A percentile compares a stretch with the other conserved stretches of the same genome.
phyloP scores from a whole-genome alignment of 2,329 filamentous ascomycete genomes.

The Botrytis tulipae region DNA sequence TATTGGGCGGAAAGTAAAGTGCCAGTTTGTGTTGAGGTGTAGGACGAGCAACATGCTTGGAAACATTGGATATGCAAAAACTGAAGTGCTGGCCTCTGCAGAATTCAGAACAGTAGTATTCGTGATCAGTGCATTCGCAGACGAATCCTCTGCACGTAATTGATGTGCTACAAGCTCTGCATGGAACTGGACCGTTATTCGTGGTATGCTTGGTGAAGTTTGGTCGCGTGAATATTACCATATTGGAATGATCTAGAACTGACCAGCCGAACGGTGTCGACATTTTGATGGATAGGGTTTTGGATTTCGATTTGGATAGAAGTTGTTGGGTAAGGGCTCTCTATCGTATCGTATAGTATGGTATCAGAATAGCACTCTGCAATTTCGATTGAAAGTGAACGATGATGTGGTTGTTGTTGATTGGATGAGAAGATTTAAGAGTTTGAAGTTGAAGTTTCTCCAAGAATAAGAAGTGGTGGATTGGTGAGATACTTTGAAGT shows the following conservation, averaged over 20 bases:
- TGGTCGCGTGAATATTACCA: not conserved
- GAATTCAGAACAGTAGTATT: not conserved
- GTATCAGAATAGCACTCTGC: not conserved
- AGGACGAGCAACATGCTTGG: not conserved
- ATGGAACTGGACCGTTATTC: not conserved
- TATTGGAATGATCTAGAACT: not conserved
- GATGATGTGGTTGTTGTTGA: not conserved
- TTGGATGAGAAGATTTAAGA: too few relatives aligned
- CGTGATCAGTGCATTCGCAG: not conserved
- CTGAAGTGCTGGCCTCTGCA: not conserved
- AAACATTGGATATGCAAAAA: not conserved
- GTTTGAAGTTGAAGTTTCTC: not conserved
- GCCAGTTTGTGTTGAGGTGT: not conserved
- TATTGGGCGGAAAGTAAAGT: not conserved
- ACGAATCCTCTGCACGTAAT: not conserved
- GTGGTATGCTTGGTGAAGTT: not conserved
- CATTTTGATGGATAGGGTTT: not conserved
- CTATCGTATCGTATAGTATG: not conserved
- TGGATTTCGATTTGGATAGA: not conserved
- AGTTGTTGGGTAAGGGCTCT: too few relatives aligned
- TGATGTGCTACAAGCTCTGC: not conserved
- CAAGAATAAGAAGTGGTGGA: too few relatives aligned
- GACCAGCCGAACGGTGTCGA: not conserved
- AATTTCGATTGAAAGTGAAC: not conserved
- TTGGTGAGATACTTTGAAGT: not conserved